These are phyloP conservation scores for Didymella lethalis DNA, from an alignment of 2,329 filamentous ascomycete genomes.

Conservation along the genomic window DNA sequence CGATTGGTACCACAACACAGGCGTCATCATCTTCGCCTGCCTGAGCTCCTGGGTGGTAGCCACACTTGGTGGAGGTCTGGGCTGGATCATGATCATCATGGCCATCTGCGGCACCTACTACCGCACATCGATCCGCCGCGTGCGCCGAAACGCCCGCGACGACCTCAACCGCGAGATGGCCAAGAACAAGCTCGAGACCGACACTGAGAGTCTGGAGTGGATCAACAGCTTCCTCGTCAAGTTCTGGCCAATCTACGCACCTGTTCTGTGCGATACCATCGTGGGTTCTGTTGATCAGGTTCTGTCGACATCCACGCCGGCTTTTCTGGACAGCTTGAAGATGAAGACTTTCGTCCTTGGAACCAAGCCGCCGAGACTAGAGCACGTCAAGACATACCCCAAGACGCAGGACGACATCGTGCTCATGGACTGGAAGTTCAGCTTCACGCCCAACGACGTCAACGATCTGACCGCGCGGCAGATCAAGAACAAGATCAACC, in stretches of 20 bases:
- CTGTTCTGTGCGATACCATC: constrained; percentile 89
- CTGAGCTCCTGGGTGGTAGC: constrained; percentile 90
- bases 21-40: constrained; percentile 91
- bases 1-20: constrained; percentile 98
- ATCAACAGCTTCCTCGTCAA: constrained; percentile 99
- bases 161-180: constrained; percentile 90
- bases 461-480: constrained; percentile 90
- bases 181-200: constrained; percentile 85
- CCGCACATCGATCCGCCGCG: constrained; percentile 89
- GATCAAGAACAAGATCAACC: constrained; percentile 94
- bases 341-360: constrained; percentile 94
- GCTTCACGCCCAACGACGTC: constrained; percentile 95
- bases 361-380: constrained; percentile 92
- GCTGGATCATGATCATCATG: constrained; percentile 94
- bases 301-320: constrained; percentile 86
- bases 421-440: constrained; percentile 99
- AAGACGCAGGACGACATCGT: constrained; percentile 95
- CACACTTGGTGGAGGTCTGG: constrained; percentile 86
- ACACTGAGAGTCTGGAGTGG: constrained; percentile 94
- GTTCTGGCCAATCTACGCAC: constrained; percentile 99
- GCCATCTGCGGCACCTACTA: constrained; percentile 94
- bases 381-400: constrained; percentile 98
- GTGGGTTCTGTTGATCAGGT: constrained; percentile 96
- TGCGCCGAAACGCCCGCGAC: constrained; percentile 94
- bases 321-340: constrained; percentile 91